A percentile compares a stretch with the other conserved stretches of the same genome.
Evolutionary conservation across 192 early-diverging fungal genomes (phyloP).

Genomic region (Backusella tarrabulga): DNA sequence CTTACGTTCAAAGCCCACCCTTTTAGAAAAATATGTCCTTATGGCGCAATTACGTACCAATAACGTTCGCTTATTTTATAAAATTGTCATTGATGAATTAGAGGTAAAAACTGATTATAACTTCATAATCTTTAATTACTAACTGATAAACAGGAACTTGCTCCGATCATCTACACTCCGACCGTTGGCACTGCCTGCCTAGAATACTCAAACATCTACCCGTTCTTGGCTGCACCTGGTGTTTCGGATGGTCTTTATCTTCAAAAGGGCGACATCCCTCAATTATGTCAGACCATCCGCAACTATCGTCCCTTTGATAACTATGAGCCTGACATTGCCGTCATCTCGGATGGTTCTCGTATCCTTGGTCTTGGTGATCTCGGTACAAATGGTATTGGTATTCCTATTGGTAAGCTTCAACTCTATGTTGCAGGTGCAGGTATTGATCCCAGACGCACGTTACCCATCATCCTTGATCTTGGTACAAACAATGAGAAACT

Average conservation of each 20-base stretch:
- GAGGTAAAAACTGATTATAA: constrained; percentile 44
- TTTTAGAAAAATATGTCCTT: constrained; percentile 85
- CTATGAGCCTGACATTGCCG: constrained; percentile 76
- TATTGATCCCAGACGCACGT: constrained; percentile 80
- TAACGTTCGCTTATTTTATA: constrained; percentile 84
- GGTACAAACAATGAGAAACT: constrained; percentile 86
- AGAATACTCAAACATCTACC: constrained; percentile 88
- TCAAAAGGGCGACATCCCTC: constrained; percentile 67
- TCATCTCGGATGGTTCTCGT: constrained; percentile 93
- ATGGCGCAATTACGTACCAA: constrained; percentile 81
- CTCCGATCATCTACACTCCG: constrained; percentile 81
- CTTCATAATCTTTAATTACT: not conserved
- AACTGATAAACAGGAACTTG: constrained; percentile 56
- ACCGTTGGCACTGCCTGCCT: constrained; percentile 85
- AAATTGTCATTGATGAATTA: constrained; percentile 71
- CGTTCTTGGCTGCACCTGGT: constrained; percentile 76
- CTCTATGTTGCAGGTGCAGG: constrained; percentile 87
- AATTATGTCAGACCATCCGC: constrained; percentile 72
- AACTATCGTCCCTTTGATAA: constrained; percentile 63
- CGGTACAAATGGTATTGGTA: constrained; percentile 95
- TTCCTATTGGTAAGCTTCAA: constrained; percentile 94
- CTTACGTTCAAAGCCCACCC: constrained; percentile 64
- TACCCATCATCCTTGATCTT: constrained; percentile 91
- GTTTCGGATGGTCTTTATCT: constrained; percentile 85
- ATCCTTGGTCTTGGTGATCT: constrained; percentile 95